Conservation (phyloP, 1,139 yeast genomes). For the Candida anutae region DNA sequence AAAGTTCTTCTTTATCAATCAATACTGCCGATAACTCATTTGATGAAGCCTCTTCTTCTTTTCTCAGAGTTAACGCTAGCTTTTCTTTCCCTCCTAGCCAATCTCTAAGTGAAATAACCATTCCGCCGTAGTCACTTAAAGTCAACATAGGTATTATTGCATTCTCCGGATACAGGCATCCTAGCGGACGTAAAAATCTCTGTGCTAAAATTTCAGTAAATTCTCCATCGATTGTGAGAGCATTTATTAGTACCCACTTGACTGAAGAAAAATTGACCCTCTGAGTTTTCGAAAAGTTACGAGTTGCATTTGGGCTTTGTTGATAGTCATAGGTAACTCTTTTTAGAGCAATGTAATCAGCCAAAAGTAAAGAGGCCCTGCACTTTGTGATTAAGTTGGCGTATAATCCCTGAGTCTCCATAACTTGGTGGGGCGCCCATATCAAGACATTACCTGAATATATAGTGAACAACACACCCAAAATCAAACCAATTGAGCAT, state of each 20-base stretch:
- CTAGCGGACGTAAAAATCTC: constrained; percentile 85
- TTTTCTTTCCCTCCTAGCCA: constrained; percentile 72
- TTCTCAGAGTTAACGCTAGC: constrained; percentile 37
- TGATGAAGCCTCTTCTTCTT: constrained; percentile 26
- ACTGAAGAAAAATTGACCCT: constrained; percentile 75
- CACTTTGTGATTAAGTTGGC: constrained; percentile 72
- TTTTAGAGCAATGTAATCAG: constrained; percentile 87
- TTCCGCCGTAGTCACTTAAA: constrained; percentile 90
- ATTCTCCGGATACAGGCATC: constrained; percentile 68
- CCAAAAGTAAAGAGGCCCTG: constrained; percentile 65
- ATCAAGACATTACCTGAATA: constrained; percentile 78
- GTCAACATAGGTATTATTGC: constrained; percentile 89
- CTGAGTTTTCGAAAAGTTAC: constrained; percentile 70
- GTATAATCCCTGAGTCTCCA: constrained; percentile 80
- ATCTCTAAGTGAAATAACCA: constrained; percentile 86
- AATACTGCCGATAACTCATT: constrained; percentile 61
- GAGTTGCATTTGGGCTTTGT: constrained; percentile 77
- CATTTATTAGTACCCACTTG: constrained; percentile 85
- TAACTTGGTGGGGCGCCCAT: constrained; percentile 70
- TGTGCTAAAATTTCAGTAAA: constrained; percentile 87
- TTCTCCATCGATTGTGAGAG: constrained; percentile 91
- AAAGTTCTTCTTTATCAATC: constrained; percentile 73
- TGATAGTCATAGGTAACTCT: constrained; percentile 92
- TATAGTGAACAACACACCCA: constrained; percentile 74
- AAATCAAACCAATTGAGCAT: constrained; percentile 78